Evolutionary conservation across 805 yeast species (phyloP).

Genomic region (Candida sithepensis): DNA sequence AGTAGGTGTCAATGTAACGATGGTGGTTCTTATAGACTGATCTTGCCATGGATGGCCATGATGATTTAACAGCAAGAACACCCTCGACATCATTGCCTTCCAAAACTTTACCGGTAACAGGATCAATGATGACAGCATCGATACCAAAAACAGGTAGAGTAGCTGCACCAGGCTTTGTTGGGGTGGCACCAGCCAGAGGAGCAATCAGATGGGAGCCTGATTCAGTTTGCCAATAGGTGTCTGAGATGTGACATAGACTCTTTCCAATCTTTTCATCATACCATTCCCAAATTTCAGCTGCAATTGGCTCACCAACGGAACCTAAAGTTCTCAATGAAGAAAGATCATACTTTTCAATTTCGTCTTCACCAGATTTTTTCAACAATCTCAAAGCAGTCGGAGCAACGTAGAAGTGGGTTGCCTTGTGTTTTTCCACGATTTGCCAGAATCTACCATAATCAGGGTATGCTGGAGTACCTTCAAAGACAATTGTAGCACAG

Average conservation of each 20-base stretch:
- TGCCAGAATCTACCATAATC: constrained; percentile 78
- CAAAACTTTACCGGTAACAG: constrained; percentile 68
- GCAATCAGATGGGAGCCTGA: constrained; percentile 78
- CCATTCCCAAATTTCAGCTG: constrained; percentile 88
- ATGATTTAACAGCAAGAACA: constrained; percentile 63
- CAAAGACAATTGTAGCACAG: constrained; percentile 75
- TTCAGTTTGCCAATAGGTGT: constrained; percentile 90
- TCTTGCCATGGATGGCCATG: constrained; percentile 89
- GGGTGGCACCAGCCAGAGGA: constrained; percentile 72
- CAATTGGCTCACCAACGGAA: constrained; percentile 84
- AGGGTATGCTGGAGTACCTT: constrained; percentile 87
- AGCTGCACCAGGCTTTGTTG: constrained; percentile 84
- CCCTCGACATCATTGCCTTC: constrained; percentile 74
- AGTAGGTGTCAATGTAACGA: constrained; percentile 75
- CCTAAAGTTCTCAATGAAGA: constrained; percentile 67
- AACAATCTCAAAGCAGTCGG: constrained; percentile 79
- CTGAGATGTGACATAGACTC: constrained; percentile 67
- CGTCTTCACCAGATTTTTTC: constrained; percentile 68
- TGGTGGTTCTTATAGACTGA: constrained; percentile 75
- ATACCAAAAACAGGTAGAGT: constrained; percentile 84
- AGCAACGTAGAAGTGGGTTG: constrained; percentile 78
- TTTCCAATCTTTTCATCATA: constrained; percentile 69
- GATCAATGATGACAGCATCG: constrained; percentile 68
- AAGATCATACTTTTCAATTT: constrained; percentile 58
- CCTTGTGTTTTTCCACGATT: constrained; percentile 66